A percentile compares a stretch with the other conserved stretches of the same genome.
phyloP scores from a whole-genome alignment of 805 yeast genomes.

The Lipomyces mesembrius region DNA sequence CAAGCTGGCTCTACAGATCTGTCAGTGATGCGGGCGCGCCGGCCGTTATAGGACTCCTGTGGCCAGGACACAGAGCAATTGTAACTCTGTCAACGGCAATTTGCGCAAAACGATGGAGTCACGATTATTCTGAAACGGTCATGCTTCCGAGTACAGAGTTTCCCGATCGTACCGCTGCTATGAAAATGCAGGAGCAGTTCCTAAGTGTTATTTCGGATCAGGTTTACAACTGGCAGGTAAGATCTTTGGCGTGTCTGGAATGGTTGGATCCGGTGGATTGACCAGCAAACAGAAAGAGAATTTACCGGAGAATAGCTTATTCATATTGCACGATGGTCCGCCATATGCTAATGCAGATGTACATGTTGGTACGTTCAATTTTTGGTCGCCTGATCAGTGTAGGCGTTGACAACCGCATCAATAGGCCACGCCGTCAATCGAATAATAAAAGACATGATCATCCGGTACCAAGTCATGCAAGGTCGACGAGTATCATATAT shows the following conservation, averaged over 20 bases:
- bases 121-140: conserved; percentile 17
- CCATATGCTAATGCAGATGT: conserved; percentile 97
- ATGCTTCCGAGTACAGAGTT: conserved; percentile 70
- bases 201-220: conserved; percentile 61
- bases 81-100: not conserved
- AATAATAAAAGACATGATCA: conserved; percentile 81
- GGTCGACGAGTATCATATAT: conserved; percentile 69
- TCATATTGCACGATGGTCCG: conserved; percentile 92
- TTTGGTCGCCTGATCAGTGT: not conserved
- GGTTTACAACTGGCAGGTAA: conserved; percentile 68
- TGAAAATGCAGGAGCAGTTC: conserved; percentile 50
- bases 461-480: conserved; percentile 66
- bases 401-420: not conserved
- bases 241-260: not conserved
- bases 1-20: not conserved
- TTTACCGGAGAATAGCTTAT: conserved; percentile 46
- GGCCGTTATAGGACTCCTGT: not conserved
- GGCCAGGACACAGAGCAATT: not conserved
- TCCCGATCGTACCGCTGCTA: conserved; percentile 62
- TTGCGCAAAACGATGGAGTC: conserved; percentile 1
- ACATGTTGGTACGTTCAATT: conserved; percentile 55
- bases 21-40: not conserved
- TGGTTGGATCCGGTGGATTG: conserved; percentile 13
- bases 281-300: conserved; percentile 11
- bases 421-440: conserved; percentile 85